Base-by-base conservation (phyloP, 768 basidiomycete genomes). In the Tulasnella sp. region DNA sequence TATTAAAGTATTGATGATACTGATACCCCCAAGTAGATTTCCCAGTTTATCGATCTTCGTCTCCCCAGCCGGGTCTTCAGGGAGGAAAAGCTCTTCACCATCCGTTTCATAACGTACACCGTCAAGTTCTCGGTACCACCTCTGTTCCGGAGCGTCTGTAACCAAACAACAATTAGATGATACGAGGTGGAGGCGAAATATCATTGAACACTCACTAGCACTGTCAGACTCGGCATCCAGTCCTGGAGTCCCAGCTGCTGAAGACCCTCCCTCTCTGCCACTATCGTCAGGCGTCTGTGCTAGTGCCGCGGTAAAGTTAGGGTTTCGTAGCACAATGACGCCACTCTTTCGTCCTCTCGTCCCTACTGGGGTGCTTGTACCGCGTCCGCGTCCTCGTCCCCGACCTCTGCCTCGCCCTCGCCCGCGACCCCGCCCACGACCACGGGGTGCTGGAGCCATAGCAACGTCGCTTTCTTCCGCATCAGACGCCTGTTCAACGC, bases 1-100 rank as follows among this genome's bases (percentile, higher is more conserved):
- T 41, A n/a, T n/a, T n/a, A 53, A 35, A 54, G 1, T 54, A 17
- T n/a, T 21, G 49, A 21, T 59, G 42, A 48, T 27, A 43, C 12
- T 69, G 80, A 63, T 65, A 91, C 92, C 90, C 59, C 83, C 93
- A 6, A 89, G 77, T 25, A 98, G 67, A 62, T 82, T 83, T 12
- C 94, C 96, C 60, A 81, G 76, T 60, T 72, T 72, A 66, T 97
- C 93, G 21, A 99, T 86, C 73, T 99, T 99, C 59, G 82, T 77
- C 69, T 97, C 84, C 4, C 94, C 96, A 62, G 83, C 88, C 51
- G 80, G 75, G 65, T 97, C 86, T 45, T 89, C 78, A 1, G 82
- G 81, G 5, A 90, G 84, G 46, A 85, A 71, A 61, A 91, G 82
- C 70, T 97, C 94, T 67, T 98, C 94, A 42, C 85, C 84, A 34